Evolutionary conservation across 2,329 filamentous ascomycete genomes (phyloP), one percentile per base, ranked within the genome.

Genomic region (Juglanconis oblonga): DNA sequence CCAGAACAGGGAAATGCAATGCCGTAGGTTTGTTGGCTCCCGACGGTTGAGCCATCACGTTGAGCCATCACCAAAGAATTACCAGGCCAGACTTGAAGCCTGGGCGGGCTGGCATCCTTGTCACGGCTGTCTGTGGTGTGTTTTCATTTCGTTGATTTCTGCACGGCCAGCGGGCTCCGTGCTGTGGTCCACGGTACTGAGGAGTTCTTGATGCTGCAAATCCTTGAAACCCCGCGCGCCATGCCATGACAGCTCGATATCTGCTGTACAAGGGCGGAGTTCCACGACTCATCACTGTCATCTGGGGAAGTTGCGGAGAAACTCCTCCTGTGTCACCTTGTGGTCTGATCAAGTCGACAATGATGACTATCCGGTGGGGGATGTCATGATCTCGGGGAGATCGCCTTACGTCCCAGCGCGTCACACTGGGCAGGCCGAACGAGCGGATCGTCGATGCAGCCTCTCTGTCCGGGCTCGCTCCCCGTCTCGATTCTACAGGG

Each of bases 391-490:
- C 47, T 38, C 44, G 51, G 17, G 29, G 48, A 44, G 44, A 24
- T 57, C 55, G 48, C 48, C 51, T 29, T 40, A 13, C 13, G 17
- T 10, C 17, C 36, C 3, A 53, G 10, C 11, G 38, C 57, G 35
- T 17, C 17, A 17, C 17, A 17, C 17, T 17, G 17, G 17, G 17
- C 17, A 17, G 17, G 17, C 17, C 17, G 17, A 40, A 57, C n/a
- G 48, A 57, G 57, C 52, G 52, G 57, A 51, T 55, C 57, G 48
- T 24, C 52, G 24, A 55, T 56, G 57, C 57, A 56, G 56, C 57
- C 52, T 55, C 32, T 56, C 40, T n/a, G 11, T 54, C 40, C 45
- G 35, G 56, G 49, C 36, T 40, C 38, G 11, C 55, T 47, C 48
- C 55, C 55, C 47, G 17, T 17, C 17, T 17, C 17, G 17, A 17